Evolutionary conservation across 139 green algal species (phyloP).

Genomic region (Chlorella sorokiniana): DNA sequence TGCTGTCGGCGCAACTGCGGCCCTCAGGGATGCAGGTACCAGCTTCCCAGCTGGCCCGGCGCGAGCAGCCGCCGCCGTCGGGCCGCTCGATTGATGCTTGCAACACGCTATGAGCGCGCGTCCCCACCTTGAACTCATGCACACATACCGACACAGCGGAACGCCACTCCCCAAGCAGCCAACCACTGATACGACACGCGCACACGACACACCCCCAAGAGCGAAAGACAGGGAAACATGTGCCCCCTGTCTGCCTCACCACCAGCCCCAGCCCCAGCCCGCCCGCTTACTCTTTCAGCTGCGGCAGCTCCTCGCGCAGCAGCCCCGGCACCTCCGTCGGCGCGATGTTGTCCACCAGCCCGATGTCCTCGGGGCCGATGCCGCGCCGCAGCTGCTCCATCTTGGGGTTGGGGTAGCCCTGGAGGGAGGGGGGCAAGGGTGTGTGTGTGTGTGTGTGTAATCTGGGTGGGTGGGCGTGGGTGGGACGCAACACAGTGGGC

Average conservation of each 20-base stretch:
- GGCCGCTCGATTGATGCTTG: too few relatives aligned
- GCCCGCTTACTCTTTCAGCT: slow-evolving; percentile 27
- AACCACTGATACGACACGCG: too few relatives aligned
- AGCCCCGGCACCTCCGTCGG: slow-evolving; percentile 33
- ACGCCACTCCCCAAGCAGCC: too few relatives aligned
- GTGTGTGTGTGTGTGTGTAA: neutral
- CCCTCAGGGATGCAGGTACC: too few relatives aligned
- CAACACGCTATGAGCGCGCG: too few relatives aligned
- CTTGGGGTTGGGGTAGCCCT: slow-evolving; percentile 34
- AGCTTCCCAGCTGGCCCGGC: too few relatives aligned
- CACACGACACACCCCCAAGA: too few relatives aligned
- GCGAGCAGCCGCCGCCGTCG: too few relatives aligned
- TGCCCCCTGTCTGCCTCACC: neutral
- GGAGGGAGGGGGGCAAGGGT: neutral
- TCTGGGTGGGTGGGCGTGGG: neutral
- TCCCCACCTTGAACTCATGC: too few relatives aligned
- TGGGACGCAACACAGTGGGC: too few relatives aligned
- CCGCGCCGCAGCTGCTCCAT: slow-evolving; percentile 44
- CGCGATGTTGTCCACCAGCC: slow-evolving; percentile 16
- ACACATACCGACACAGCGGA: too few relatives aligned
- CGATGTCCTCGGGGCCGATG: slow-evolving; percentile 42
- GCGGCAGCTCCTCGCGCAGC: slow-evolving; percentile 33
- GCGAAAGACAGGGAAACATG: too few relatives aligned
- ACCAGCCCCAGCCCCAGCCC: neutral
- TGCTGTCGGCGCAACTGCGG: neutral